Evolutionary conservation across 2,329 filamentous ascomycete genomes (phyloP).

Genomic region (Alternaria panax): DNA sequence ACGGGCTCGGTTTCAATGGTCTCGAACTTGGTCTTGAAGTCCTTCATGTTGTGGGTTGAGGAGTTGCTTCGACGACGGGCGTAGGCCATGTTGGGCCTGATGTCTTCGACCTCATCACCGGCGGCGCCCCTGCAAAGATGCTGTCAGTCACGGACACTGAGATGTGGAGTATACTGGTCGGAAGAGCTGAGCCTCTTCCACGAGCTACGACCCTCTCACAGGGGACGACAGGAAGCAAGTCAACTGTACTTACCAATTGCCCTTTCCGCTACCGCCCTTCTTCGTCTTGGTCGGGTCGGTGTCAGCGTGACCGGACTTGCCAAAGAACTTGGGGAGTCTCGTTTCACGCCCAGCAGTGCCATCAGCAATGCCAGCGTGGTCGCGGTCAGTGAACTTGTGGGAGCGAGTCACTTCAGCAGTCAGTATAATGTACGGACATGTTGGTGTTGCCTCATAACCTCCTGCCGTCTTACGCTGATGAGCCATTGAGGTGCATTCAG

Average conservation of each 20-base stretch:
- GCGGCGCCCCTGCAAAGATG: slow-evolving; percentile 72
- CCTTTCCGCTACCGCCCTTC: slow-evolving; percentile 92
- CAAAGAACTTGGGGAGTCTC: slow-evolving; percentile 89
- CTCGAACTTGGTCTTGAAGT: slow-evolving; percentile 98
- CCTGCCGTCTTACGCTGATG: not conserved
- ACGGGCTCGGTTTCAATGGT: slow-evolving; percentile 86
- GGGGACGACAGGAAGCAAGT: not conserved
- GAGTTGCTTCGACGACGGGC: slow-evolving; percentile 92
- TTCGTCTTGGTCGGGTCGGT: slow-evolving; percentile 91
- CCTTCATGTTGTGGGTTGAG: slow-evolving; percentile 73
- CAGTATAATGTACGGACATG: slow-evolving; percentile 20
- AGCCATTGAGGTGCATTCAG: not conserved
- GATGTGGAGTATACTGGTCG: not conserved
- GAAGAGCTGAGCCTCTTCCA: not conserved
- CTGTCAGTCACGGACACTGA: slow-evolving; percentile 24
- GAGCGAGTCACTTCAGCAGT: slow-evolving; percentile 86
- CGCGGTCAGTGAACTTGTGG: slow-evolving; percentile 93
- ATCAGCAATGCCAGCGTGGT: slow-evolving; percentile 81
- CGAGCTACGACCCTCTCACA: not conserved
- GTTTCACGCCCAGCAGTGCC: slow-evolving; percentile 74
- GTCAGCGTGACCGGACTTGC: slow-evolving; percentile 82
- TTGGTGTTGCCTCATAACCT: not conserved
- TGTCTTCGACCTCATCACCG: slow-evolving; percentile 85
- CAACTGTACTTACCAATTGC: slow-evolving; percentile 78
- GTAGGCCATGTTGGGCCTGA: slow-evolving; percentile 83